phyloP scores from a whole-genome alignment of 257 asterid genomes.

The Ilex asprella region DNA sequence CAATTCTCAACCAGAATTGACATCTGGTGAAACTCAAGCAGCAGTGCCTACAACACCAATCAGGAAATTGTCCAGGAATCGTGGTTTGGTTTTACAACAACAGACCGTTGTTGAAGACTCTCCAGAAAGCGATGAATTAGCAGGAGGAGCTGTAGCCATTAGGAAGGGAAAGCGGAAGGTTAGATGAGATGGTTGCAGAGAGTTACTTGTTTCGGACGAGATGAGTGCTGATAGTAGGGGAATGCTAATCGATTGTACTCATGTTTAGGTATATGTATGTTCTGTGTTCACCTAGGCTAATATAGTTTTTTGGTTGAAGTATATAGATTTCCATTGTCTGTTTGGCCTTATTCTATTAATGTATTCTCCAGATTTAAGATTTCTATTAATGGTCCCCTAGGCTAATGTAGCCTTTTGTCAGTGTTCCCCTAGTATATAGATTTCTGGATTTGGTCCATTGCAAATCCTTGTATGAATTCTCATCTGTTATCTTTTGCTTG shows the following conservation, averaged over 20 bases:
- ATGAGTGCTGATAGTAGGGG: too few relatives aligned
- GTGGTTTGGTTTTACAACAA: constrained; percentile 85
- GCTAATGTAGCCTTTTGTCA: too few relatives aligned
- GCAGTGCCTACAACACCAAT: constrained; percentile 64
- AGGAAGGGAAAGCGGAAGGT: constrained; percentile 71
- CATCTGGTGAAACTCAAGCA: constrained; percentile 30
- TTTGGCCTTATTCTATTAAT: not conserved
- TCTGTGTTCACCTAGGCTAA: constrained; percentile 8
- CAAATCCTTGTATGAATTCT: too few relatives aligned
- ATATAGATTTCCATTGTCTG: not conserved
- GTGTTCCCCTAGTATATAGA: too few relatives aligned
- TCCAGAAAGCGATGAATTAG: constrained; percentile 52
- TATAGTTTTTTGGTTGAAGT: constrained; percentile 19
- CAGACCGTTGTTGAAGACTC: constrained; percentile 72
- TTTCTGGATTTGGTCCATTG: not conserved
- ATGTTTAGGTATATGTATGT: too few relatives aligned
- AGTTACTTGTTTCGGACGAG: too few relatives aligned
- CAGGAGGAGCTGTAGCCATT: constrained; percentile 42
- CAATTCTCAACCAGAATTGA: constrained; percentile 21
- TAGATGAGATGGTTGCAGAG: constrained; percentile 9
- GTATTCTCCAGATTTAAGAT: not conserved
- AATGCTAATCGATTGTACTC: too few relatives aligned
- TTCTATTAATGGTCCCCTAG: too few relatives aligned
- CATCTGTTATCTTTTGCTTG: not conserved
- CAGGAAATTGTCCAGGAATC: constrained; percentile 77